phyloP scores from a whole-genome alignment of 805 yeast species.

The Komagataella ulmi region DNA sequence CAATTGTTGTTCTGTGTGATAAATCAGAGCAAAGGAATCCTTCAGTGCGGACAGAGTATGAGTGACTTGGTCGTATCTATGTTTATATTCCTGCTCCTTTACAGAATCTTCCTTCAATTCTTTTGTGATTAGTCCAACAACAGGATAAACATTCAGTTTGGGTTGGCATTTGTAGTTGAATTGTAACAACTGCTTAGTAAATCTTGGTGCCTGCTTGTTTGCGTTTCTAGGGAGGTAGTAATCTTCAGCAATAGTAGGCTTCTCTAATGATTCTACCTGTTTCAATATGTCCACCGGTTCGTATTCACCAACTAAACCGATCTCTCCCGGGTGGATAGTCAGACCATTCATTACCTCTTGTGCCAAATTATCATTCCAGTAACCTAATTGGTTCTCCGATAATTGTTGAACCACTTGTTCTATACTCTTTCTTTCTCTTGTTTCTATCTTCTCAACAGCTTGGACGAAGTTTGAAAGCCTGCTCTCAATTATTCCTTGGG shows the following conservation, averaged over 20 bases:
- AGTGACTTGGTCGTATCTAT: neutral
- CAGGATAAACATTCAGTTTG: neutral
- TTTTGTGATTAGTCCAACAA: neutral
- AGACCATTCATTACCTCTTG: neutral
- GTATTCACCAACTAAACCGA: neutral
- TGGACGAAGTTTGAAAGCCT: conserved; percentile 30
- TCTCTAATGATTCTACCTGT: neutral
- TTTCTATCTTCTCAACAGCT: conserved; percentile 12
- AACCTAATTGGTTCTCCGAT: neutral
- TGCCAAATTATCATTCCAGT: neutral
- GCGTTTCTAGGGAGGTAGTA: neutral
- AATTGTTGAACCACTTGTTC: neutral
- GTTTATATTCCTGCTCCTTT: neutral
- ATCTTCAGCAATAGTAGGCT: neutral
- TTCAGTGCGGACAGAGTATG: neutral
- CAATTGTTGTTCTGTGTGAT: neutral
- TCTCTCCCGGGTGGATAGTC: neutral
- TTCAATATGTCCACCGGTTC: neutral
- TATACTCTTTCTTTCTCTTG: neutral
- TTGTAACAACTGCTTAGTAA: neutral
- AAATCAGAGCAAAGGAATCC: neutral
- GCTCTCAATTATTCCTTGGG: conserved; percentile 38
- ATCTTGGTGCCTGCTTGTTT: neutral
- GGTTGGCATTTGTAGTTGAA: neutral
- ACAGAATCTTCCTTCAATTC: neutral